Conservation (phyloP, 495 filamentous ascomycete genomes). For the Jackrogersella minutella region DNA sequence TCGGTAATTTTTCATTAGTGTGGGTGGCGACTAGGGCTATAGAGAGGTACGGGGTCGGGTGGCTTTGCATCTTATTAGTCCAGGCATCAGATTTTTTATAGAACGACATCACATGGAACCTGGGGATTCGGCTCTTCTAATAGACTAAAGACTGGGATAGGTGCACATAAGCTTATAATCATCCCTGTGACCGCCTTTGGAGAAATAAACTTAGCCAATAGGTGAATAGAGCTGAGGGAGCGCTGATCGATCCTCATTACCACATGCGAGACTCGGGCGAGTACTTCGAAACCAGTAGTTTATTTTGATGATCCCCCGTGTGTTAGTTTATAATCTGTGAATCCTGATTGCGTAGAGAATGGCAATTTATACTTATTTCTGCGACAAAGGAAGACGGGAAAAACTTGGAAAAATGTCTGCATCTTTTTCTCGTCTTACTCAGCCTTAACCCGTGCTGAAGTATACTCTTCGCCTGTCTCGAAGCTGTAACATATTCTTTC, state of each 20-base stretch:
- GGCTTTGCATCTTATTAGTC: conserved; percentile 10
- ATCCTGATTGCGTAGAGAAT: not conserved
- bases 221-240: not conserved
- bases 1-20: conserved; percentile 3
- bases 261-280: not conserved
- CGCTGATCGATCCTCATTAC: conserved; percentile 19
- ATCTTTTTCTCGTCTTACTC: conserved; percentile 4
- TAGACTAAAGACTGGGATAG: conserved; percentile 6
- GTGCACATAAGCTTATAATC: not conserved
- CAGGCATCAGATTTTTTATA: conserved; percentile 32
- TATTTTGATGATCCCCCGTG: conserved; percentile 1
- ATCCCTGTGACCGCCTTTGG: conserved; percentile 6
- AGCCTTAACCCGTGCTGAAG: not conserved
- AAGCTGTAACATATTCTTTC: not conserved
- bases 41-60: conserved; percentile 6
- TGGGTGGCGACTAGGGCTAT: conserved; percentile 10
- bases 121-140: not conserved
- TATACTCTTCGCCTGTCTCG: conserved; percentile 2
- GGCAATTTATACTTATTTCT: not conserved
- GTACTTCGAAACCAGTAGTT: not conserved
- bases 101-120: conserved; percentile 4
- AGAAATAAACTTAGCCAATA: conserved; percentile 7
- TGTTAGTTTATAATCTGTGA: conserved; percentile 15
- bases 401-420: not conserved
- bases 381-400: not conserved